Conservation (phyloP, 192 early-diverging fungal species). For the Backusella luteola region DNA sequence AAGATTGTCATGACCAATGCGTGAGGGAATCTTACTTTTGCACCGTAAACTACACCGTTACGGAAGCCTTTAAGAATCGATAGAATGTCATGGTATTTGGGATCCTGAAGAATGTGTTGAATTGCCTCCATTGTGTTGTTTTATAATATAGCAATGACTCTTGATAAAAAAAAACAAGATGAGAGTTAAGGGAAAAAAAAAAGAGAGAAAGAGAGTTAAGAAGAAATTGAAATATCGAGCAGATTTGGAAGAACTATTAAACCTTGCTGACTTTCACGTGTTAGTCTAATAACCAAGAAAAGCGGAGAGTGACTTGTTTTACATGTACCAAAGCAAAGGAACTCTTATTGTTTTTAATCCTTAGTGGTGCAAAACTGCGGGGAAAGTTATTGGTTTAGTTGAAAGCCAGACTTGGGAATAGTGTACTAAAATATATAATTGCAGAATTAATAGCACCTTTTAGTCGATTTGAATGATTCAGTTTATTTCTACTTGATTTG, state of each 20-base stretch:
- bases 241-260: neutral
- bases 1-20: conserved; percentile 95
- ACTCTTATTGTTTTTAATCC: neutral
- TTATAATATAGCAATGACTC: neutral
- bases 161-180: conserved; percentile 6
- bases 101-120: conserved; percentile 58
- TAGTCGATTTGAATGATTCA: neutral
- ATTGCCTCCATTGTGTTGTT: conserved; percentile 39
- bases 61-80: conserved; percentile 88
- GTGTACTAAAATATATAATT: neutral
- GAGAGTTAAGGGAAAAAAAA: neutral
- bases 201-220: neutral
- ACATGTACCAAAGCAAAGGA: neutral
- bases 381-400: neutral
- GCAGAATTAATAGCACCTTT: neutral
- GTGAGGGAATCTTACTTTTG: conserved; percentile 96
- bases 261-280: conserved; percentile 3
- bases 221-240: conserved; percentile 7
- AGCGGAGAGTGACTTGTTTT: neutral
- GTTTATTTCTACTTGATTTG: neutral
- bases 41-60: conserved; percentile 95
- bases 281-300: neutral
- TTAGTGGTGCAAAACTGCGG: conserved; percentile 1
- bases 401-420: neutral
- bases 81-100: conserved; percentile 78